phyloP scores from a whole-genome alignment of 345 rosid species.

The Salix udensis region DNA sequence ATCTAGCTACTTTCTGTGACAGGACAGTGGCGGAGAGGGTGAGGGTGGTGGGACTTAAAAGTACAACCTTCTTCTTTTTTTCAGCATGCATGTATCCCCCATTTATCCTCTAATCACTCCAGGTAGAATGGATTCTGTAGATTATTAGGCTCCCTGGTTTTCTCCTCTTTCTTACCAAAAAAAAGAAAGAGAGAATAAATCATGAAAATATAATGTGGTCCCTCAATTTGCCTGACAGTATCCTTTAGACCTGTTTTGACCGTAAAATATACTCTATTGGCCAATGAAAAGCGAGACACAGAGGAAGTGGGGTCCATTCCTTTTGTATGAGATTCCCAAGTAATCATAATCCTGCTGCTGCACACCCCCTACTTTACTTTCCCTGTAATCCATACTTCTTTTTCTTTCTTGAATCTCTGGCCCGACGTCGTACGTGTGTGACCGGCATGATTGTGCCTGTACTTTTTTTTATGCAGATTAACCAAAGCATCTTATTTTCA shows the following conservation, averaged over 20 bases:
- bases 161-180: background rate
- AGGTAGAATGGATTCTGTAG: background rate
- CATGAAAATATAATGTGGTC: slow-evolving; percentile 5
- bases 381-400: slow-evolving; percentile 21
- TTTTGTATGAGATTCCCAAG: slow-evolving; percentile 36
- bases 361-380: slow-evolving; percentile 25
- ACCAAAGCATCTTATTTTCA: background rate
- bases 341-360: slow-evolving; percentile 21
- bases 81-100: too few species aligned
- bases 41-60: background rate
- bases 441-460: background rate
- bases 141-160: background rate
- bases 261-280: slow-evolving; percentile 19
- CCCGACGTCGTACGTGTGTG: slow-evolving; percentile 21
- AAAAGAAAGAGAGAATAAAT: too few species aligned
- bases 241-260: slow-evolving; percentile 42
- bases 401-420: slow-evolving; percentile 11
- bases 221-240: slow-evolving; percentile 7
- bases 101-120: background rate
- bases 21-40: background rate
- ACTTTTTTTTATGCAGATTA: background rate
- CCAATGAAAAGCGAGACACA: slow-evolving; percentile 23
- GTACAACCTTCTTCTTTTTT: too few species aligned
- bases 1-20: slow-evolving; percentile 11
- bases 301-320: slow-evolving; percentile 20